Evolutionary conservation across 2,329 filamentous ascomycete genomes (phyloP), one percentile per base, ranked within the genome.

Genomic region (Rhinocladiella similis): DNA sequence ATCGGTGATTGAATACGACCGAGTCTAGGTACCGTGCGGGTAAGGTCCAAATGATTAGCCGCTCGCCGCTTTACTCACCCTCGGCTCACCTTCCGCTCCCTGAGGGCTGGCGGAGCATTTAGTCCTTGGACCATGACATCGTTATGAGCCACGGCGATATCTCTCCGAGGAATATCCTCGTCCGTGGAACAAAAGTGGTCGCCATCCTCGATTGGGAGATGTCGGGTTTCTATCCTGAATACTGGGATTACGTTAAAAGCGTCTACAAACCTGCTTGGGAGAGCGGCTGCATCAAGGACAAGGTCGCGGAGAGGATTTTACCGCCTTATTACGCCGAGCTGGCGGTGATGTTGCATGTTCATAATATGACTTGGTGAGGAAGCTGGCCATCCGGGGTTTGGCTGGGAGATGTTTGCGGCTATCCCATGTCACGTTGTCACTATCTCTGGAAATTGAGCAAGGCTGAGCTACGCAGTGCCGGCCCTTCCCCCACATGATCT

Each of bases 171-270:
- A 67, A 68, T 50, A 65, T 67, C 20, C 53, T 68, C 16, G 59
- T 59, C 1, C 50, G 53, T 19, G 60, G 63, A 52, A 52, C 56
- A 2, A 62, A 53, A 35, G 61, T 67, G 25, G 59, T 60, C 6
- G 63, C 55, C 5, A 60, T 65, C 19, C 52, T 67, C 20, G 64
- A 68, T 20, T 67, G 64, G 65, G 63, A 67, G 59, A 58, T 60
- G 42, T 57, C 63, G 5, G 61, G 62, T 4, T 67, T 56, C 55
- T 68, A 65, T 53, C 65, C 65, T 0, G 61, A 66, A 42, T 66
- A 65, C 41, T 66, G 59, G 65, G 61, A 66, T 47, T 66, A 60
- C 53, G 51, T 63, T 29, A 65, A 65, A 49, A 38, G 22, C 22
- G 4, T 25, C 22, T 25, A 25, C 22, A 25, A 25, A 25, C 22